phyloP scores from a whole-genome alignment of 352 stramenopile species.

The Globisporangium iwayamae region DNA sequence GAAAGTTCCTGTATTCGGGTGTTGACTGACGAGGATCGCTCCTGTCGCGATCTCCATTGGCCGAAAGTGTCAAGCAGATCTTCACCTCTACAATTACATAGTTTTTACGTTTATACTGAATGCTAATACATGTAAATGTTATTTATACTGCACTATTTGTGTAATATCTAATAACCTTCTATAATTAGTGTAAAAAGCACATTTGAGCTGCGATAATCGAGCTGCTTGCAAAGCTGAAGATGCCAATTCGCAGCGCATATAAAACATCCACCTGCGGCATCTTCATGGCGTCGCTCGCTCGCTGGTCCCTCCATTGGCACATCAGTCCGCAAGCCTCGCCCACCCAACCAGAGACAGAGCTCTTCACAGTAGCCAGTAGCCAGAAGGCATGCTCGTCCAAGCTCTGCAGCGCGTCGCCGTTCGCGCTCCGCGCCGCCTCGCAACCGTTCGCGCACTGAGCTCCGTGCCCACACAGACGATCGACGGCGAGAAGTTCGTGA shows the following conservation, averaged over 20 bases:
- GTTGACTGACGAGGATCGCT: background rate
- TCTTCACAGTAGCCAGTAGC: background rate
- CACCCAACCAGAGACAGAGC: background rate
- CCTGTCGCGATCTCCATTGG: constrained; percentile 9
- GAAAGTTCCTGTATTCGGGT: background rate
- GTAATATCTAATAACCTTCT: too few relatives aligned
- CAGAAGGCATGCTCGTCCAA: constrained; percentile 2
- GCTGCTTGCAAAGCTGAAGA: too few relatives aligned
- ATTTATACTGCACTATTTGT: too few relatives aligned
- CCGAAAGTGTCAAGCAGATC: background rate
- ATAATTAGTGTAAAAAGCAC: too few relatives aligned
- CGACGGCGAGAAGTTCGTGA: constrained; percentile 33
- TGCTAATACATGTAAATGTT: too few relatives aligned
- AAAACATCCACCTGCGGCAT: too few relatives aligned
- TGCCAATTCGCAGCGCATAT: too few relatives aligned
- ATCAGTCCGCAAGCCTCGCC: background rate
- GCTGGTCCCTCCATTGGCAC: background rate
- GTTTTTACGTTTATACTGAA: too few relatives aligned
- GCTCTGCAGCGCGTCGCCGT: constrained; percentile 4
- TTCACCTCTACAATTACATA: too few relatives aligned
- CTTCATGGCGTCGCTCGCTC: too few relatives aligned
- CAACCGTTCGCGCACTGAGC: constrained; percentile 13
- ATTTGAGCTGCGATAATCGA: too few relatives aligned
- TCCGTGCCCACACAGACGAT: constrained; percentile 27
- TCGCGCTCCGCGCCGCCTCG: background rate